These are phyloP conservation scores for Neurospora hispaniola DNA, from an alignment of 495 filamentous ascomycete species.

Conservation along the genomic window DNA sequence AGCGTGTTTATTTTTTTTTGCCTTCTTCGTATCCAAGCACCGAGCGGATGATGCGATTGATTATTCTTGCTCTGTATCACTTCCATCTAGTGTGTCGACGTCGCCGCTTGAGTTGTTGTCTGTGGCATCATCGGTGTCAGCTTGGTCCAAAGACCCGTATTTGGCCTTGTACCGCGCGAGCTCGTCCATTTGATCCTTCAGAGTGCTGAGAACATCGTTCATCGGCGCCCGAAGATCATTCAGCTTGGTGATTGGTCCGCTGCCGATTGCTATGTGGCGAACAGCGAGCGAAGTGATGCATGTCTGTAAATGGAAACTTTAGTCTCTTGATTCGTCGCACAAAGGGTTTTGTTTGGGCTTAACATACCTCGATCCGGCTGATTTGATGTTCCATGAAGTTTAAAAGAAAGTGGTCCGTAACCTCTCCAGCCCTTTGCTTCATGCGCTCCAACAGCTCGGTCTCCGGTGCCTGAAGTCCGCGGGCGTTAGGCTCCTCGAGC, in stretches of 20 bases:
- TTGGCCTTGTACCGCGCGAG: slow-evolving; percentile 37
- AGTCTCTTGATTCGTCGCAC: slow-evolving; percentile 1
- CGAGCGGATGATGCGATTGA: neutral
- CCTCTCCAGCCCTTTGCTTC: slow-evolving; percentile 70
- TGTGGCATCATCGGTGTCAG: neutral
- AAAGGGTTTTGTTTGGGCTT: neutral
- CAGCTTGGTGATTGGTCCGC: slow-evolving; percentile 25
- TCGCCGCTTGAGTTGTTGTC: neutral
- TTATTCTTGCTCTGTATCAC: slow-evolving; percentile 24
- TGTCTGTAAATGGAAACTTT: slow-evolving; percentile 28
- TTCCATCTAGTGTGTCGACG: slow-evolving; percentile 11
- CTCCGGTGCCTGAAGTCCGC: slow-evolving; percentile 58
- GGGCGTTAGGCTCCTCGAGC: slow-evolving; percentile 53
- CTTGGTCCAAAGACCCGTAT: slow-evolving; percentile 27
- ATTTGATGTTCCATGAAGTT: slow-evolving; percentile 91
- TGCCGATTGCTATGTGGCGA: slow-evolving; percentile 49
- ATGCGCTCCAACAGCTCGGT: slow-evolving; percentile 73
- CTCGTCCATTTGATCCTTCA: slow-evolving; percentile 34
- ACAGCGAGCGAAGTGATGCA: slow-evolving; percentile 51
- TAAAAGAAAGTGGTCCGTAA: slow-evolving; percentile 74
- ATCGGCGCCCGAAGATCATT: slow-evolving; percentile 42
- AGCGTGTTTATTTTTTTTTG: neutral
- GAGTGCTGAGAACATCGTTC: slow-evolving; percentile 29
- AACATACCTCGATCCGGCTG: slow-evolving; percentile 81
- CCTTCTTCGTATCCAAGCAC: neutral